Base-by-base conservation (phyloP, 805 yeast genomes). In the Henningerozyma blattae region DNA sequence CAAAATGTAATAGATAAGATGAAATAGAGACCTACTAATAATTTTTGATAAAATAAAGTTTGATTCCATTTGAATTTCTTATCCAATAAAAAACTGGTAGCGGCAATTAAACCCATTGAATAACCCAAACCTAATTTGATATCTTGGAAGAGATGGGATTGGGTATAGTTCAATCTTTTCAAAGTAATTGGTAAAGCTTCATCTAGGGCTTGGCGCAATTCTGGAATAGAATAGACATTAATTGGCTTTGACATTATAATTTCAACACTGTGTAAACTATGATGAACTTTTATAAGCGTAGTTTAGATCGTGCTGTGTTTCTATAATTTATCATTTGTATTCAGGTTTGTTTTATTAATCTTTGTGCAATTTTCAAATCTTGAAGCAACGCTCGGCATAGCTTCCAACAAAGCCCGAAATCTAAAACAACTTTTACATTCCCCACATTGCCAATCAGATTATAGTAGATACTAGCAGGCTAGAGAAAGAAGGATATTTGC, bases 81-180 rank as follows among this genome's bases (percentile, higher is more conserved):
- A 42, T 74, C 81, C 28, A 69, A 42, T 15, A 57, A 49, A 45
- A 62, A 74, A 32, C 75, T 63, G 3, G 52, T 45, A 4, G 61
- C 79, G 8, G 77, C 72, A 14, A 70, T 52, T 2, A 56, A 49
- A 6, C 68, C 77, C 20, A 72, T 67, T 15, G 62, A 41, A 37
- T 67, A 63, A 1, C 79, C 79, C 33, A 74, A 52, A 5, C 62
- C 68, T 30, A 73, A 51, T 46, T 68, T 71, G 14, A 61, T 47
- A 47, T 74, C 81, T 25, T 45, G 39, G 28, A 52, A 33, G 14
- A 30, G 35, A 34, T 41, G 47, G 1, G 44, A 34, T 35, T 52
- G 50, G 12, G 28, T 40, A 34, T 44, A 52, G 16, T 45, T 44
- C 32, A 53, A 38, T 29, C 52, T 45, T 12, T 38, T 28, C 27